phyloP scores from a whole-genome alignment of 805 yeast genomes.

The Hanseniaspora nectarophila region DNA sequence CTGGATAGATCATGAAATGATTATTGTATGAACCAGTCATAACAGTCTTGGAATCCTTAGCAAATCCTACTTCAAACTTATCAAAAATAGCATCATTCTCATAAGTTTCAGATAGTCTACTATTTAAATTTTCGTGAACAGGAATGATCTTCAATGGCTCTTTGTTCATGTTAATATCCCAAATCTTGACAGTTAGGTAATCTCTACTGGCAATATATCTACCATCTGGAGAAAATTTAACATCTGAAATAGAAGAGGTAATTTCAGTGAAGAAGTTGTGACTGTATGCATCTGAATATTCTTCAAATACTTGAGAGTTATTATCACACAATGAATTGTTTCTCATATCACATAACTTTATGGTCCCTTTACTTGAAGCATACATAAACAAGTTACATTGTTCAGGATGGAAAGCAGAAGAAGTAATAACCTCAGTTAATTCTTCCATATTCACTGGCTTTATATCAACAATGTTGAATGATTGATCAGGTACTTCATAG shows the following conservation, averaged over 20 bases:
- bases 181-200: conserved; percentile 90
- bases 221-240: conserved; percentile 83
- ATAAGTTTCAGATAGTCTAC: conserved; percentile 88
- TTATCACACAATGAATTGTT: conserved; percentile 85
- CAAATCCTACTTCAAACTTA: conserved; percentile 90
- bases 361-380: conserved; percentile 88
- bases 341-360: conserved; percentile 93
- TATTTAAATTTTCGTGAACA: conserved; percentile 89
- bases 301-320: conserved; percentile 80
- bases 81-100: conserved; percentile 98
- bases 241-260: conserved; percentile 87
- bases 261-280: conserved; percentile 96
- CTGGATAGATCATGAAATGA: conserved; percentile 92
- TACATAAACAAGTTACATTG: conserved; percentile 91
- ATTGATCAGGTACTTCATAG: conserved; percentile 82
- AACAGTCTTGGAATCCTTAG: conserved; percentile 82
- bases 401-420: conserved; percentile 90
- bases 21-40: conserved; percentile 97
- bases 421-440: conserved; percentile 91
- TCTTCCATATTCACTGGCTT: conserved; percentile 99
- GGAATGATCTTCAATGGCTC: conserved; percentile 89
- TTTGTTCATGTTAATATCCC: conserved; percentile 97
- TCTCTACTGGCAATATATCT: conserved; percentile 93
- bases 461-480: conserved; percentile 93
- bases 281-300: conserved; percentile 78